phyloP scores from a whole-genome alignment of 2,329 filamentous ascomycete species.

The Aureobasidium sp. region DNA sequence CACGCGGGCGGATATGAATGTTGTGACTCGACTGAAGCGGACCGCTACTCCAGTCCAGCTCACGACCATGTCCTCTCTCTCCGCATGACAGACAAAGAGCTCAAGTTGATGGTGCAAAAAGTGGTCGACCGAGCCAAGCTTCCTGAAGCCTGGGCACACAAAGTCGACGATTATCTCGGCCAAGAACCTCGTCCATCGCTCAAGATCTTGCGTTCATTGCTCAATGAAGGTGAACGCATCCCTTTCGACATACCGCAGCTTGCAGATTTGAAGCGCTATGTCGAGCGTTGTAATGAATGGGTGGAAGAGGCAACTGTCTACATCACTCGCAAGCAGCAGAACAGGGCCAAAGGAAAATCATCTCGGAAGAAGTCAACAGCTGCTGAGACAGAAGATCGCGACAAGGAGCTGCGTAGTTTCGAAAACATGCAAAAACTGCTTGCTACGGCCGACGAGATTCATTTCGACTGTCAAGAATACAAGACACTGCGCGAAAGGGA shows the following conservation, averaged over 20 bases:
- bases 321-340: slow-evolving; percentile 95
- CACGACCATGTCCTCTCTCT: slow-evolving; percentile 67
- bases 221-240: slow-evolving; percentile 93
- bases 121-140: slow-evolving; percentile 79
- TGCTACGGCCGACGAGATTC: slow-evolving; percentile 73
- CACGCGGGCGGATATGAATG: slow-evolving; percentile 78
- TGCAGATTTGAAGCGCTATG: slow-evolving; percentile 75
- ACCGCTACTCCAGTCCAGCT: slow-evolving; percentile 53
- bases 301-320: slow-evolving; percentile 95
- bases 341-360: slow-evolving; percentile 85
- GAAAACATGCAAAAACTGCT: slow-evolving; percentile 83
- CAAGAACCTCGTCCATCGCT: slow-evolving; percentile 79
- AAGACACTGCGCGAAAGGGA: slow-evolving; percentile 76
- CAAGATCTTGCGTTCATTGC: slow-evolving; percentile 73
- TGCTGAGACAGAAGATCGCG: slow-evolving; percentile 75
- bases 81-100: slow-evolving; percentile 65
- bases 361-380: slow-evolving; percentile 61
- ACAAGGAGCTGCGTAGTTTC: slow-evolving; percentile 78
- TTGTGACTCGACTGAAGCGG: slow-evolving; percentile 60
- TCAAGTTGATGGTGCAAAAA: slow-evolving; percentile 62
- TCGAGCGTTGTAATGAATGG: slow-evolving; percentile 95
- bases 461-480: slow-evolving; percentile 92
- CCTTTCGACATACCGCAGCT: slow-evolving; percentile 82
- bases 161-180: slow-evolving; percentile 75
- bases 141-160: slow-evolving; percentile 84